Evolutionary conservation across 2,329 filamentous ascomycete genomes (phyloP), one percentile per base, ranked within the genome.

Genomic region (Bipolaris oryzae): DNA sequence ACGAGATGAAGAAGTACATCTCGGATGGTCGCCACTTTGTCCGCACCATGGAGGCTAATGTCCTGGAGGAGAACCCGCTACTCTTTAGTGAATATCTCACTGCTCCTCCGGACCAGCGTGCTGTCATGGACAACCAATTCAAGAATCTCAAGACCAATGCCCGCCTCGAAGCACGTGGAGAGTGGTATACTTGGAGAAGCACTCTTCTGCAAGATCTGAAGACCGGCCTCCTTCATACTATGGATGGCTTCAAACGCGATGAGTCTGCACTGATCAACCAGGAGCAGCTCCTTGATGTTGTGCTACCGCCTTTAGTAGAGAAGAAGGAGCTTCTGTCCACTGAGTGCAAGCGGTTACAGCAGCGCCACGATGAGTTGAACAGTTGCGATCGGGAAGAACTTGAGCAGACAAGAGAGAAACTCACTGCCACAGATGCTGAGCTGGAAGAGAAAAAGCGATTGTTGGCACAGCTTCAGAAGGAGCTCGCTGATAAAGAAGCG

Each of bases 171-270:
- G 97, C 94, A 79, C 97, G 97, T 74, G 92, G 91, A 55, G 93
- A 95, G 81, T 99, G 95, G 95, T 99, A 99, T 74, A 90, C 94
- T 70, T 99, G 95, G 95, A 89, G 95, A 38, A 94, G 91, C 83
- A 94, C 95, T 69, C 84, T 98, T 21, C 87, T 90, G 28, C 84
- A 92, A 53, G 90, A 91, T 16, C 83, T 99, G 35, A 92, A 90
- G 71, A 88, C 92, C 66, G 93, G 91, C 3, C 84, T 98, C 3
- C 76, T 90, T 52, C 87, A 85, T 58, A 95, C 93, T 55, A 82
- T 86, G 1, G 85, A 90, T 54, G 91, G 89, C 18, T 91, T 99
- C 86, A 84, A 86, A 44, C 79, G 80, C 1, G 95, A 99, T 65
- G 86, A 90, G 50, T 80, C 84, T 52, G 70, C 86, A 2, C 75